These are phyloP conservation scores for Colletotrichum tropicale DNA, from an alignment of 2,329 filamentous ascomycete genomes.

Conservation along the genomic window DNA sequence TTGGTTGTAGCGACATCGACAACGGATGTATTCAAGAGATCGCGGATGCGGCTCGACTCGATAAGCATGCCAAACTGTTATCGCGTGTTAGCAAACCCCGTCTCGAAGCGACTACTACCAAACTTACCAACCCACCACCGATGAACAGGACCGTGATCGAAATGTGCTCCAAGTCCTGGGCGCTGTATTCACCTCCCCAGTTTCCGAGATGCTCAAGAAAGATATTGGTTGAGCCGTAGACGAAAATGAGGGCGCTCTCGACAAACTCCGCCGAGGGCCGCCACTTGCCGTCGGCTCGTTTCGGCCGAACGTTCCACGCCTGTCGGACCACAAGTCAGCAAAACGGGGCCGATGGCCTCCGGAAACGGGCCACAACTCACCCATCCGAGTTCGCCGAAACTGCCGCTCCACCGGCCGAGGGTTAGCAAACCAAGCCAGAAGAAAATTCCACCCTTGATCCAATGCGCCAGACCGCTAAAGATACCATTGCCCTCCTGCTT, in stretches of 20 bases:
- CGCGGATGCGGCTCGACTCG: slow-evolving; percentile 73
- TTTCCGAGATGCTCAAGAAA: slow-evolving; percentile 87
- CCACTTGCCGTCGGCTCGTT: slow-evolving; percentile 60
- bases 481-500: slow-evolving; percentile 68
- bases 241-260: slow-evolving; percentile 88
- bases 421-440: slow-evolving; percentile 91
- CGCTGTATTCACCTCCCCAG: slow-evolving; percentile 73
- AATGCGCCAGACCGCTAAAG: slow-evolving; percentile 89
- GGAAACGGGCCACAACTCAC: slow-evolving; percentile 36
- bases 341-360: not conserved
- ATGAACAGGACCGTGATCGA: slow-evolving; percentile 95
- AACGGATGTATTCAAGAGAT: slow-evolving; percentile 65
- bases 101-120: not conserved
- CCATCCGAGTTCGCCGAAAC: slow-evolving; percentile 91
- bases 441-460: slow-evolving; percentile 93
- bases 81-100: slow-evolving; percentile 25
- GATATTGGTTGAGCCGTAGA: slow-evolving; percentile 88
- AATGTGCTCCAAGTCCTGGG: slow-evolving; percentile 87
- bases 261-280: slow-evolving; percentile 85
- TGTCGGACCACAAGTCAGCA: slow-evolving; percentile 27
- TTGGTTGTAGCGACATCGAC: slow-evolving; percentile 36
- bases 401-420: slow-evolving; percentile 87
- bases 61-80: slow-evolving; percentile 79
- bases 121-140: slow-evolving; percentile 80
- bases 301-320: slow-evolving; percentile 88